These are phyloP conservation scores for Friedmanniomyces endolithicus DNA, from an alignment of 495 filamentous ascomycete genomes.

Conservation along the genomic window DNA sequence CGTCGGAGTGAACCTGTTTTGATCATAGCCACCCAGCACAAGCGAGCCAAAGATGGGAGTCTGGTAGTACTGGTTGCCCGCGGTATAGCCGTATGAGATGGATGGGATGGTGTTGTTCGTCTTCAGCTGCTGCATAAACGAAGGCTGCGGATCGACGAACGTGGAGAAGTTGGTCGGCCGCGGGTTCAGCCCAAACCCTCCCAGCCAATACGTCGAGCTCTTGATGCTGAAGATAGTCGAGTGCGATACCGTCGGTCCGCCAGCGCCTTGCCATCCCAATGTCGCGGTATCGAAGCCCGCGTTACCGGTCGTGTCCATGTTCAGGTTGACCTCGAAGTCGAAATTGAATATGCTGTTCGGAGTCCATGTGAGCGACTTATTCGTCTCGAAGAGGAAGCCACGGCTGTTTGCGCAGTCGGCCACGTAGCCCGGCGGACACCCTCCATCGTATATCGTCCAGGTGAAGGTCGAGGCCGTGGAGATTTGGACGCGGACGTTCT, in stretches of 20 bases:
- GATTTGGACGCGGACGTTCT: conserved; percentile 44
- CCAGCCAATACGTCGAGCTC: conserved; percentile 44
- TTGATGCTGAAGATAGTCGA: conserved; percentile 43
- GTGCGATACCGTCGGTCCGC: conserved; percentile 26
- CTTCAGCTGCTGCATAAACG: conserved; percentile 30
- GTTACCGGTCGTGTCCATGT: conserved; percentile 40
- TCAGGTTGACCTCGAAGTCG: conserved; percentile 39
- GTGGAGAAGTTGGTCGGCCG: conserved; percentile 31
- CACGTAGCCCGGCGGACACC: conserved; percentile 33
- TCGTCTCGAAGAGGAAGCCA: conserved; percentile 41
- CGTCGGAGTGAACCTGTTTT: conserved; percentile 44
- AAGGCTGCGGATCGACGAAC: conserved; percentile 21
- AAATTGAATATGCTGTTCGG: conserved; percentile 42
- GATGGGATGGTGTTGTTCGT: conserved; percentile 43
- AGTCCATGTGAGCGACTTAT: conserved; percentile 45
- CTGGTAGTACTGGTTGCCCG: conserved; percentile 50
- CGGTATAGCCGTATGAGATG: conserved; percentile 55
- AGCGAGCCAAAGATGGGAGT: conserved; percentile 43
- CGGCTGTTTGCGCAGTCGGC: conserved; percentile 28
- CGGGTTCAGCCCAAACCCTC: conserved; percentile 44
- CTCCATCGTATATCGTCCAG: conserved; percentile 43
- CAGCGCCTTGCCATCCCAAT: conserved; percentile 25
- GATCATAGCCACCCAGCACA: conserved; percentile 53
- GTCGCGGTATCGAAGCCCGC: conserved; percentile 46
- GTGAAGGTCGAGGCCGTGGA: conserved; percentile 45